phyloP scores from a whole-genome alignment of 148 eudicot species.

The Camellia sinensis region DNA sequence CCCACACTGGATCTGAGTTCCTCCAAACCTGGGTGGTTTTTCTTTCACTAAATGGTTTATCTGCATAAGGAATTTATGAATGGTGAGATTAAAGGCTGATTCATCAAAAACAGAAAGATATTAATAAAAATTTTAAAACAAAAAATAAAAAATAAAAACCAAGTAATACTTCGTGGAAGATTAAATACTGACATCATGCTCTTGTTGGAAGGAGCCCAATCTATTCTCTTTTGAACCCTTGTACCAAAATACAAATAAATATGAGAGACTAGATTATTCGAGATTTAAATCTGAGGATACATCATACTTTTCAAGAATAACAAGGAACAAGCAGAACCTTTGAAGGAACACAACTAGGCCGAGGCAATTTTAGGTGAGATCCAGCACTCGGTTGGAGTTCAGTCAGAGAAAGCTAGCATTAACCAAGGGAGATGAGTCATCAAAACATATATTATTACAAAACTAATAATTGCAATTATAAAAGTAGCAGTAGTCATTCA shows the following conservation, averaged over 20 bases:
- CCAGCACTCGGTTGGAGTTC: conserved; percentile 46
- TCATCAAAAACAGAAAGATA: neutral
- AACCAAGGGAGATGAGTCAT: neutral
- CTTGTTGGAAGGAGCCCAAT: conserved; percentile 43
- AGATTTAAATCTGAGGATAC: neutral
- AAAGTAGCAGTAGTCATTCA: neutral
- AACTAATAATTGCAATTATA: neutral
- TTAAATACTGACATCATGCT: conserved; percentile 43
- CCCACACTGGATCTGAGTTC: conserved; percentile 19
- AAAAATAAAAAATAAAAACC: neutral
- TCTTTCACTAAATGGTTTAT: conserved; percentile 27
- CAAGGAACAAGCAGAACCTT: conserved; percentile 49
- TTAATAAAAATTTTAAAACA: neutral
- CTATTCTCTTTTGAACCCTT: conserved; percentile 94
- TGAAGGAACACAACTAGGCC: conserved; percentile 25
- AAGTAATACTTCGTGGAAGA: neutral
- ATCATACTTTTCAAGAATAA: neutral
- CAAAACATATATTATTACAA: neutral
- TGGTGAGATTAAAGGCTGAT: neutral
- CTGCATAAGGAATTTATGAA: conserved; percentile 18
- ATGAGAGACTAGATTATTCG: conserved; percentile 21
- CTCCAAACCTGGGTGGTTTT: conserved; percentile 10
- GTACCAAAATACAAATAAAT: conserved; percentile 31
- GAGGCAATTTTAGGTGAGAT: conserved; percentile 33
- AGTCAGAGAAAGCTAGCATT: conserved; percentile 68